phyloP scores from a whole-genome alignment of 495 filamentous ascomycete genomes.

The Talaromyces liani region DNA sequence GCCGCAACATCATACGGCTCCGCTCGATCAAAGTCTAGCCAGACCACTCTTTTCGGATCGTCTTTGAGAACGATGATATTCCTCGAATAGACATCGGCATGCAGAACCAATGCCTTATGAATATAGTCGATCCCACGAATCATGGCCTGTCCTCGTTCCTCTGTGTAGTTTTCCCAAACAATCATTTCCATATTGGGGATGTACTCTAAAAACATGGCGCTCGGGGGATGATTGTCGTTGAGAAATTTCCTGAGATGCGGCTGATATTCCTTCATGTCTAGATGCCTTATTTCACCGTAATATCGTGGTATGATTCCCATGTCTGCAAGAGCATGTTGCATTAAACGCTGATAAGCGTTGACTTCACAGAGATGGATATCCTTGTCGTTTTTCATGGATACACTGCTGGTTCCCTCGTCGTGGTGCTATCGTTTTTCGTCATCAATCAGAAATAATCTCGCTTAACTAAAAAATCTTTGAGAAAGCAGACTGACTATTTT shows the following conservation, averaged over 20 bases:
- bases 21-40: conserved; percentile 14
- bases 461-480: too few relatives aligned
- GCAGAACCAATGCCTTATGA: conserved; percentile 10
- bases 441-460: too few relatives aligned
- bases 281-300: conserved; percentile 4
- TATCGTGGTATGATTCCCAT: conserved; percentile 9
- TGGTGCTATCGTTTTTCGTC: too few relatives aligned
- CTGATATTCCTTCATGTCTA: background rate
- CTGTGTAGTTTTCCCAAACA: background rate
- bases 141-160: conserved; percentile 13
- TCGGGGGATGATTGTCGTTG: conserved; percentile 7
- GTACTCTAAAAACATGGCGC: conserved; percentile 14
- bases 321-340: conserved; percentile 4
- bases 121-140: conserved; percentile 10
- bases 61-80: conserved; percentile 13
- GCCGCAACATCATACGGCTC: conserved; percentile 4
- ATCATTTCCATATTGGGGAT: conserved; percentile 11
- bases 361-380: conserved; percentile 6
- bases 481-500: background rate
- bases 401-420: too few relatives aligned
- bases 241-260: conserved; percentile 9
- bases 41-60: conserved; percentile 12
- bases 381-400: too few relatives aligned
- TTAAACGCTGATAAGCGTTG: conserved; percentile 7
- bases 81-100: conserved; percentile 9